A percentile compares a stretch with the other conserved stretches of the same genome.
Evolutionary conservation across 306 rosid species (phyloP).

Genomic region (Chamaecrista fasciculata): DNA sequence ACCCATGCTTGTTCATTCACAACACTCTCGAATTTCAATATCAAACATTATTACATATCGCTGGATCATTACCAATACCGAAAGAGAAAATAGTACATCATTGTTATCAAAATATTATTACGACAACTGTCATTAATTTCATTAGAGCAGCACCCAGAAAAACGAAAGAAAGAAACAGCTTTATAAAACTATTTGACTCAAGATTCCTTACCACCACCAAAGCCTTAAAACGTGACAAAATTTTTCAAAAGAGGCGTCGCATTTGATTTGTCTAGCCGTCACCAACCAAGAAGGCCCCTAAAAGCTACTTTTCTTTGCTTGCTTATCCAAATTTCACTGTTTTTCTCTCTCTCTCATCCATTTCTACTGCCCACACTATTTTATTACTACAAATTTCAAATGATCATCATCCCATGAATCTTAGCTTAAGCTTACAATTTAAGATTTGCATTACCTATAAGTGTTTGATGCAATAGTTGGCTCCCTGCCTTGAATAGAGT

Average conservation of each 20-base stretch:
- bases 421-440: no score
- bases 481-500: no score
- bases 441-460: no score
- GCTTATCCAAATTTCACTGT: background rate
- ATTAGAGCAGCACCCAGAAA: background rate
- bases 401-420: background rate
- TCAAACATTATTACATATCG: background rate
- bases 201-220: background rate
- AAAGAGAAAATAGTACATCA: background rate
- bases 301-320: no score
- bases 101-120: background rate
- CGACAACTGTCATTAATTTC: background rate
- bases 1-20: no score
- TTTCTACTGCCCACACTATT: background rate
- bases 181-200: background rate
- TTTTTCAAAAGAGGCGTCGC: constrained; percentile 2
- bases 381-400: background rate
- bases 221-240: background rate
- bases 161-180: background rate
- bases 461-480: no score
- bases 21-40: background rate
- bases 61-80: background rate
- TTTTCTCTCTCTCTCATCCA: background rate
- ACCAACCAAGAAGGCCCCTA: background rate
- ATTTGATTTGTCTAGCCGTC: background rate